Percentiles rank a stretch among this genome's conserved stretches.
Evolutionary conservation across 768 basidiomycete species (phyloP).

Genomic region (Kockovaella imperatae): DNA sequence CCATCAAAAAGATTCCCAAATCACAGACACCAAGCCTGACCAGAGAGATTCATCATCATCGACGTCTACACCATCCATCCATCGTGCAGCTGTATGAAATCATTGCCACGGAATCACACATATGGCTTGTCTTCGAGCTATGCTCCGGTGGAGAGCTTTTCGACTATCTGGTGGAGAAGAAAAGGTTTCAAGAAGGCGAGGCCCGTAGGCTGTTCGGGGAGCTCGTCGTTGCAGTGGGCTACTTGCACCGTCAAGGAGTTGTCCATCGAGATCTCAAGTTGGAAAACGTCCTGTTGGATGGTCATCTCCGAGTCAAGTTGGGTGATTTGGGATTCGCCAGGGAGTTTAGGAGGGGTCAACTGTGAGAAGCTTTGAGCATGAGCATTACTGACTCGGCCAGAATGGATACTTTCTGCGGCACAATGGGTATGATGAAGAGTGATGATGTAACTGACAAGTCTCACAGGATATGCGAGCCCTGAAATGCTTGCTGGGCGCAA

Average conservation of each 20-base stretch:
- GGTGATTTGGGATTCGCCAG: constrained; percentile 93
- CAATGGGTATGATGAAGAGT: constrained; percentile 68
- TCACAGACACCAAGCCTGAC: constrained; percentile 78
- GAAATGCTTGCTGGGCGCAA: constrained; percentile 83
- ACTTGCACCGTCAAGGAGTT: constrained; percentile 83
- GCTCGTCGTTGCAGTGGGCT: constrained; percentile 83
- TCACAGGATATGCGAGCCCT: constrained; percentile 61
- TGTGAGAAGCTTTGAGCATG: constrained; percentile 16
- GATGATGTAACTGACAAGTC: constrained; percentile 6
- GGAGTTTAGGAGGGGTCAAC: constrained; percentile 52
- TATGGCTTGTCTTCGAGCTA: constrained; percentile 96
- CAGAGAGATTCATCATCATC: constrained; percentile 96
- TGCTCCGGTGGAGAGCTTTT: constrained; percentile 96
- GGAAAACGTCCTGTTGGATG: constrained; percentile 88
- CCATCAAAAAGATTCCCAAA: constrained; percentile 97
- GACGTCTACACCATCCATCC: constrained; percentile 89
- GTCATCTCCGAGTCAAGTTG: constrained; percentile 80
- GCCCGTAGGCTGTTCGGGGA: constrained; percentile 88
- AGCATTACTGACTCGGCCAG: constrained; percentile 58
- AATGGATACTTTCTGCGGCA: constrained; percentile 92
- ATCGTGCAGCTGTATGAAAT: constrained; percentile 96
- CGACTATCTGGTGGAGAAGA: constrained; percentile 94
- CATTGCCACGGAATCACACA: constrained; percentile 87
- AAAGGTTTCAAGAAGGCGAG: constrained; percentile 75
- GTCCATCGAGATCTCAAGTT: constrained; percentile 96